Evolutionary conservation across 2,329 filamentous ascomycete species (phyloP).

Genomic region (Juglanconis oblonga): DNA sequence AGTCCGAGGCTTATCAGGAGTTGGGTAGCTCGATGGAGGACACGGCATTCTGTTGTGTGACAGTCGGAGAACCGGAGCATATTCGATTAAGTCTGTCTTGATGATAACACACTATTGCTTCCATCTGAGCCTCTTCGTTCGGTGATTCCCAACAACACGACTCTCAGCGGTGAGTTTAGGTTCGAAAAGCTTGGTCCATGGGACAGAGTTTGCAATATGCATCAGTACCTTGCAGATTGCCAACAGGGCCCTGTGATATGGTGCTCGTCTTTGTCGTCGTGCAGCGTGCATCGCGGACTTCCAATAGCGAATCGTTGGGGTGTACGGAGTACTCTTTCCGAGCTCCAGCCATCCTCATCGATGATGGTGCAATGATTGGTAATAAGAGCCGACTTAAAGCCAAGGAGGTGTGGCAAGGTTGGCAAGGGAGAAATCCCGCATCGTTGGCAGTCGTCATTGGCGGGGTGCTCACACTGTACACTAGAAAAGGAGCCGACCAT

Average conservation of each 20-base stretch:
- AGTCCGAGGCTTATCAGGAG: no score
- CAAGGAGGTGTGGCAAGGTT: neutral
- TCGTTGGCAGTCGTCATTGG: conserved; percentile 8
- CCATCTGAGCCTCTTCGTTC: neutral
- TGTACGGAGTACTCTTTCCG: neutral
- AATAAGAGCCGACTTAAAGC: neutral
- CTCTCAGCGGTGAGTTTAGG: no score
- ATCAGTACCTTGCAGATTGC: neutral
- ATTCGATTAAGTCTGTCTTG: neutral
- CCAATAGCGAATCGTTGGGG: no score
- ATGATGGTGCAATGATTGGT: no score
- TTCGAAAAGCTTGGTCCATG: no score
- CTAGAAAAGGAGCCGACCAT: neutral
- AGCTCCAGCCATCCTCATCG: neutral
- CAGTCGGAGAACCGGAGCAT: neutral
- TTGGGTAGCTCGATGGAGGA: no score
- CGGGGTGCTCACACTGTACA: neutral
- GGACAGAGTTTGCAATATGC: neutral
- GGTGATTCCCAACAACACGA: no score
- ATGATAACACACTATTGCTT: neutral
- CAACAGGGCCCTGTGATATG: neutral
- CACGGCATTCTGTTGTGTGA: no score
- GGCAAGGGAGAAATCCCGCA: conserved; percentile 8
- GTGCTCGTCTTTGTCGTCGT: neutral
- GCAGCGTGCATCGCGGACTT: no score